phyloP scores from a whole-genome alignment of 768 basidiomycete genomes.

The Tylopilus sp. region DNA sequence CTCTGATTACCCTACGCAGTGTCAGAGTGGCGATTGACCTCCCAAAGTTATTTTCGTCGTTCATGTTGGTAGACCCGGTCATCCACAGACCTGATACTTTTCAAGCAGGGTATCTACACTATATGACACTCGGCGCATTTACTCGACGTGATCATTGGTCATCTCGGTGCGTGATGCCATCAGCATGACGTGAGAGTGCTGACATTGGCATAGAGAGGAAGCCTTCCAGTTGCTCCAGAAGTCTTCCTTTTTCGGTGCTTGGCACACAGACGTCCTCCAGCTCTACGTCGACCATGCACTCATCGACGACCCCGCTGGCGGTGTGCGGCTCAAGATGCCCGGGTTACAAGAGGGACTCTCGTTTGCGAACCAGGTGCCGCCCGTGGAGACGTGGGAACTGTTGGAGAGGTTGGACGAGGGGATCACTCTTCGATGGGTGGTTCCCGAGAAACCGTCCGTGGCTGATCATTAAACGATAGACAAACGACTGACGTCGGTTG shows the following conservation, averaged over 20 bases:
- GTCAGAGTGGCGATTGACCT: conserved; percentile 60
- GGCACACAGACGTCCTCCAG: conserved; percentile 63
- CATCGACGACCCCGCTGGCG: conserved; percentile 30
- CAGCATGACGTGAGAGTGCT: neutral
- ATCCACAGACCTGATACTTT: conserved; percentile 33
- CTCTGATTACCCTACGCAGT: conserved; percentile 36
- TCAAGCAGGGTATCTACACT: neutral
- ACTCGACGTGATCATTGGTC: conserved; percentile 60
- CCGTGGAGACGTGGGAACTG: conserved; percentile 28
- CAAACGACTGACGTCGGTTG: neutral
- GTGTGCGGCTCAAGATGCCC: conserved; percentile 62
- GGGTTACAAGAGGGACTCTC: conserved; percentile 60
- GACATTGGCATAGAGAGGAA: conserved; percentile 46
- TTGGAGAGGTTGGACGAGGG: conserved; percentile 23
- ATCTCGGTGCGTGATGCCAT: conserved; percentile 42
- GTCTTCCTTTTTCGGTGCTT: conserved; percentile 65
- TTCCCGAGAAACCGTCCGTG: conserved; percentile 22
- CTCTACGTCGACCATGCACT: conserved; percentile 61
- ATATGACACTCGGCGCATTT: conserved; percentile 44
- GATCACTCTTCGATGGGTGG: conserved; percentile 29
- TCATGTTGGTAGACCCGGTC: conserved; percentile 81
- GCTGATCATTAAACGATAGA: neutral
- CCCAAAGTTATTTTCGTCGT: conserved; percentile 65
- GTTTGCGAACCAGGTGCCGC: conserved; percentile 45
- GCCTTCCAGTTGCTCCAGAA: conserved; percentile 47